Evolutionary conservation across 2,329 filamentous ascomycete species (phyloP).

Genomic region (Colletotrichum phormii): DNA sequence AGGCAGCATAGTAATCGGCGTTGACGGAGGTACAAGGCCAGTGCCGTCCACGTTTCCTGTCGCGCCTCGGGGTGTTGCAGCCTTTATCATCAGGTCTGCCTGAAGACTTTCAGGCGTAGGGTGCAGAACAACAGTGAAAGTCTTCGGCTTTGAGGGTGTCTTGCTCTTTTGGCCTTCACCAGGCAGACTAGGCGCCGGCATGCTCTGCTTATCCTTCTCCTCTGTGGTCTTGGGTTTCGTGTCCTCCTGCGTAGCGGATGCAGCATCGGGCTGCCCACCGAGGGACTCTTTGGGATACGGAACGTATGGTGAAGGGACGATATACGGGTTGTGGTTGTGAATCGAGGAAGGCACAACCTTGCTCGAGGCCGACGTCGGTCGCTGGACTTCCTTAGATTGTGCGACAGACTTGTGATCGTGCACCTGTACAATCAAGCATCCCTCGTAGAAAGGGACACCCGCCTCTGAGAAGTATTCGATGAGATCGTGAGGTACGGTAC

Average conservation of each 20-base stretch:
- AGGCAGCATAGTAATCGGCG: constrained; percentile 69
- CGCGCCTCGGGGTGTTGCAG: constrained; percentile 72
- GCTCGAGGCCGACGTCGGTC: constrained; percentile 65
- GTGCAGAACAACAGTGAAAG: constrained; percentile 85
- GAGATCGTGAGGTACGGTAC: constrained; percentile 90
- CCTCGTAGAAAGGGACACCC: constrained; percentile 89
- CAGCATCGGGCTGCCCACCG: constrained; percentile 25
- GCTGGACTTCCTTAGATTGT: constrained; percentile 69
- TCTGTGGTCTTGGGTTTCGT: constrained; percentile 53
- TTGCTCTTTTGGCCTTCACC: constrained; percentile 58
- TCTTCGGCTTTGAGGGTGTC: constrained; percentile 67
- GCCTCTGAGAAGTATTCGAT: constrained; percentile 79
- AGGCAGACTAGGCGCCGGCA: constrained; percentile 63
- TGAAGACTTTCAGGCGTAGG: constrained; percentile 83
- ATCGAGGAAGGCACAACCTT: constrained; percentile 82
- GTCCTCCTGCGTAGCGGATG: constrained; percentile 44
- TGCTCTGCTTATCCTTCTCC: constrained; percentile 69
- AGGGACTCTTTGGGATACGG: constrained; percentile 74
- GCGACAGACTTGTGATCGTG: constrained; percentile 83
- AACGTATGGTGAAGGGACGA: constrained; percentile 89
- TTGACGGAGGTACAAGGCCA: constrained; percentile 73
- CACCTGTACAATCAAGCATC: constrained; percentile 94
- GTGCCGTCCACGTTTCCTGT: constrained; percentile 52
- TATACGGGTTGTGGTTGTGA: constrained; percentile 89
- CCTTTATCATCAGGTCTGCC: constrained; percentile 81